phyloP scores from a whole-genome alignment of 768 basidiomycete species.

The Mycena vulgaris region DNA sequence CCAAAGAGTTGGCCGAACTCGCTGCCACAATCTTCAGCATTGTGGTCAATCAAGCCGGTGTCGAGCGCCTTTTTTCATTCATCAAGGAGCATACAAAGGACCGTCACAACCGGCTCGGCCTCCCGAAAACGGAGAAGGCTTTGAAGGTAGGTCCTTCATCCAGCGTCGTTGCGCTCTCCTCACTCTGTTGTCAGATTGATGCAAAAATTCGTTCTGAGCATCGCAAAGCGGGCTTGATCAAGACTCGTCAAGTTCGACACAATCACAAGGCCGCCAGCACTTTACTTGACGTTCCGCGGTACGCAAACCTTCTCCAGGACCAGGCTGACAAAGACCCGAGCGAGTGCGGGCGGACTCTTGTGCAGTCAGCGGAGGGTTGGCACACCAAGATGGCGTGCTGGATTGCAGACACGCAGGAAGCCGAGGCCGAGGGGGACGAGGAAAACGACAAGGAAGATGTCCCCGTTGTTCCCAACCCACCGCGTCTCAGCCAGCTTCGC shows the following conservation, averaged over 20 bases:
- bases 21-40: no score
- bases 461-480: background rate
- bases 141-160: slow-evolving; percentile 10
- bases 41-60: no score
- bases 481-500: background rate
- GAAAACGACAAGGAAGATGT: slow-evolving; percentile 6
- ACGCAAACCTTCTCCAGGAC: slow-evolving; percentile 23
- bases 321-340: slow-evolving; percentile 15
- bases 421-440: slow-evolving; percentile 5
- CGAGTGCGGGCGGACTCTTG: slow-evolving; percentile 17
- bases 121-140: slow-evolving; percentile 8
- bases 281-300: slow-evolving; percentile 15
- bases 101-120: slow-evolving; percentile 17
- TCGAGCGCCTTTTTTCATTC: no score
- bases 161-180: background rate
- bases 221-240: slow-evolving; percentile 4
- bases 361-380: slow-evolving; percentile 7
- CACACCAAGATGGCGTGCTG: background rate
- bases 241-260: slow-evolving; percentile 2
- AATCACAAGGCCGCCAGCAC: slow-evolving; percentile 15
- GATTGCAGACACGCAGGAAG: slow-evolving; percentile 15
- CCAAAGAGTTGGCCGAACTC: no score
- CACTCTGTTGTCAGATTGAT: slow-evolving; percentile 5
- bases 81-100: slow-evolving; percentile 13
- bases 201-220: slow-evolving; percentile 14